phyloP scores from a whole-genome alignment of 805 yeast species.

The Candida coquimbonensis region DNA sequence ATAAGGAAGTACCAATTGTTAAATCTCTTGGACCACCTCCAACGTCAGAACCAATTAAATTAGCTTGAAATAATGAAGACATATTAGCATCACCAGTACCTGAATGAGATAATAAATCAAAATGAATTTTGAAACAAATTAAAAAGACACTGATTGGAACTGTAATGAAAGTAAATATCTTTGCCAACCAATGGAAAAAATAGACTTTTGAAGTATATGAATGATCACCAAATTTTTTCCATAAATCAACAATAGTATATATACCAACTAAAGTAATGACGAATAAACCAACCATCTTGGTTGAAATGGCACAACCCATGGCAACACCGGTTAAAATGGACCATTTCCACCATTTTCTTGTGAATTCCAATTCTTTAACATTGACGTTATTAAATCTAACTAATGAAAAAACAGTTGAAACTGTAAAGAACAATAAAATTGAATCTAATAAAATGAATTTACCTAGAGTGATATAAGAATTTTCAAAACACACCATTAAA shows the following conservation, averaged over 20 bases:
- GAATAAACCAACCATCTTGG: conserved; percentile 95
- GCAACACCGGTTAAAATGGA: conserved; percentile 72
- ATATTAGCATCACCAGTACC: conserved; percentile 80
- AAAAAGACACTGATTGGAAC: conserved; percentile 60
- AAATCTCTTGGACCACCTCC: conserved; percentile 63
- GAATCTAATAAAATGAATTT: conserved; percentile 90
- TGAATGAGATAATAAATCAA: conserved; percentile 60
- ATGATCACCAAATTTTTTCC: conserved; percentile 74
- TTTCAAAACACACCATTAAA: conserved; percentile 74
- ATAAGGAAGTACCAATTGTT: conserved; percentile 43
- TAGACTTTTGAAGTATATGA: conserved; percentile 44
- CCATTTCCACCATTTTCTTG: conserved; percentile 93
- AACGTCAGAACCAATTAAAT: conserved; percentile 58
- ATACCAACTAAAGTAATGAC: conserved; percentile 84
- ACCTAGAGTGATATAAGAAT: conserved; percentile 76
- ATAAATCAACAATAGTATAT: conserved; percentile 81
- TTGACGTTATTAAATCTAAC: conserved; percentile 58
- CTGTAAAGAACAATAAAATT: conserved; percentile 82
- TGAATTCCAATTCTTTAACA: conserved; percentile 40
- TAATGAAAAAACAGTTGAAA: conserved; percentile 70
- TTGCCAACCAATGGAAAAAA: conserved; percentile 56
- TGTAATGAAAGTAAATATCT: conserved; percentile 55
- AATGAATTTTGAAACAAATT: conserved; percentile 66
- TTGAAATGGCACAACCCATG: conserved; percentile 87
- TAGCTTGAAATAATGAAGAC: conserved; percentile 79